Conservation (phyloP, 768 basidiomycete genomes). For the Tricholoma saponaceum region DNA sequence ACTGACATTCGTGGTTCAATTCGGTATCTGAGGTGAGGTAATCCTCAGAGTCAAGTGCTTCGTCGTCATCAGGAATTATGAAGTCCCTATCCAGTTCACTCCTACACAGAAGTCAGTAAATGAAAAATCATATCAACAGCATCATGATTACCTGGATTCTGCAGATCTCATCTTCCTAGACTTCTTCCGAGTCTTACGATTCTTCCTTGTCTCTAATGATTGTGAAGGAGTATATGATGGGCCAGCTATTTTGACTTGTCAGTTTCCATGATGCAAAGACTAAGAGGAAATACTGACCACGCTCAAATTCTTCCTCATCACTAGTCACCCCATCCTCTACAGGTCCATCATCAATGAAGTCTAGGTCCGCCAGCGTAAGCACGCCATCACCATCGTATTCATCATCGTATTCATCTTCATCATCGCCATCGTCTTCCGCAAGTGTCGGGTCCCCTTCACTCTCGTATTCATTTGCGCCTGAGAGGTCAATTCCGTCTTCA, state of each 20-base stretch:
- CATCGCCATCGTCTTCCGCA: background rate
- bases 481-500: slow-evolving; percentile 5
- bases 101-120: background rate
- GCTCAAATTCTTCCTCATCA: background rate
- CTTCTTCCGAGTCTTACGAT: background rate
- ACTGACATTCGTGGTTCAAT: background rate
- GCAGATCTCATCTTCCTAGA: background rate
- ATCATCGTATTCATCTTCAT: background rate
- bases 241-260: background rate
- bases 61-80: background rate
- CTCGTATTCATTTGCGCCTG: background rate
- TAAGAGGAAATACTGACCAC: background rate
- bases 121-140: background rate
- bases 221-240: background rate
- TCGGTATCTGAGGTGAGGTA: background rate
- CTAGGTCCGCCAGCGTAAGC: background rate
- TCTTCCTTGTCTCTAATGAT: background rate
- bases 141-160: background rate
- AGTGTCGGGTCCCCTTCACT: background rate
- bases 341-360: background rate
- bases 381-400: background rate
- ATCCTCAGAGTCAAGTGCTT: background rate
- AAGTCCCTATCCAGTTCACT: background rate
- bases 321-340: background rate
- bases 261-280: background rate